Evolutionary conservation across 2,329 filamentous ascomycete species (phyloP).

Genomic region (Pezicula rhizophila): DNA sequence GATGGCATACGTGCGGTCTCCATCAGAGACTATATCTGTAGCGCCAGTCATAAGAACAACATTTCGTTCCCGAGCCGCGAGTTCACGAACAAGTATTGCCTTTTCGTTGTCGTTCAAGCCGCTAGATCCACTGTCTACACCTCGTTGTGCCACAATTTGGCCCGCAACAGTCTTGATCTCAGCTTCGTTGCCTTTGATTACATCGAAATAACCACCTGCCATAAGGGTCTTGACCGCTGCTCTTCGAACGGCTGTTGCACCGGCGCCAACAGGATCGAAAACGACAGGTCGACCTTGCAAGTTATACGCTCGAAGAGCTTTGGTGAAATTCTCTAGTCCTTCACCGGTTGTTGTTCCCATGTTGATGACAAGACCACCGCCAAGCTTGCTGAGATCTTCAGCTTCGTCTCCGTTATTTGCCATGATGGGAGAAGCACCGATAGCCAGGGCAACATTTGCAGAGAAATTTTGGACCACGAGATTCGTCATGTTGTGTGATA

Average conservation of each 20-base stretch:
- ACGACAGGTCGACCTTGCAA: conserved; percentile 66
- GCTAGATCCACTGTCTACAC: conserved; percentile 71
- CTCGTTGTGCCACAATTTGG: conserved; percentile 59
- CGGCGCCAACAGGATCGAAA: conserved; percentile 85
- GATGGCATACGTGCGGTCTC: conserved; percentile 58
- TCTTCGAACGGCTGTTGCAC: conserved; percentile 70
- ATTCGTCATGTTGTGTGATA: conserved; percentile 97
- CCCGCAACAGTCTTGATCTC: conserved; percentile 74
- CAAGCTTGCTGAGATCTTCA: conserved; percentile 67
- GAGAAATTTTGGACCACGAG: conserved; percentile 92
- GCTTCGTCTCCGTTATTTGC: conserved; percentile 81
- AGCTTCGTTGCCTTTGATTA: conserved; percentile 92
- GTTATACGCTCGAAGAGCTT: conserved; percentile 79
- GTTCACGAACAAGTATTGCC: conserved; percentile 53
- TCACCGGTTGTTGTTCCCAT: conserved; percentile 88
- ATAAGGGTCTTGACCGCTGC: conserved; percentile 67
- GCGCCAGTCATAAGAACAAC: conserved; percentile 78
- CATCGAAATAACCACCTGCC: conserved; percentile 67
- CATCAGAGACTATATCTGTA: conserved; percentile 74
- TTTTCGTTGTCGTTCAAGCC: conserved; percentile 47
- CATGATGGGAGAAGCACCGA: conserved; percentile 93
- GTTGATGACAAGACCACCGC: conserved; percentile 80
- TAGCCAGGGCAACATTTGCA: conserved; percentile 78
- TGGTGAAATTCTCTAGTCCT: conserved; percentile 62
- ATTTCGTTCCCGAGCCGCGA: conserved; percentile 64